phyloP scores from a whole-genome alignment of 108 stramenopile species.

The Cyclotella atomus region DNA sequence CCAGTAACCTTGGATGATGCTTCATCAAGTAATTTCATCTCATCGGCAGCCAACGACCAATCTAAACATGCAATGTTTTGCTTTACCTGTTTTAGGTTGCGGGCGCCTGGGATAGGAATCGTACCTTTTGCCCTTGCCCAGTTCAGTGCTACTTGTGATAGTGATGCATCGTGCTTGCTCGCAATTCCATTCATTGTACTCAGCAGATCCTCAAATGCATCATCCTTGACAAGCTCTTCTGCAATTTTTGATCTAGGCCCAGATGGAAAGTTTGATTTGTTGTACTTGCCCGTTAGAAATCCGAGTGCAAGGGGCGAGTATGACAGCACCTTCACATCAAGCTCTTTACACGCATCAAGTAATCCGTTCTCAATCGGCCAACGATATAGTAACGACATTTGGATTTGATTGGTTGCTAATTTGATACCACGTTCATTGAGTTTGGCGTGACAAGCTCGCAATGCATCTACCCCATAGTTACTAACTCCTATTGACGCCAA shows the following conservation, averaged over 20 bases:
- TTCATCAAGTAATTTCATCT: constrained; percentile 56
- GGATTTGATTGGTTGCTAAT: constrained; percentile 74
- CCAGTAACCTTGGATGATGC: constrained; percentile 52
- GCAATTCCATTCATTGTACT: constrained; percentile 52
- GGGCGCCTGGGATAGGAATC: constrained; percentile 76
- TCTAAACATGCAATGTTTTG: constrained; percentile 63
- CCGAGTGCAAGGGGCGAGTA: constrained; percentile 79
- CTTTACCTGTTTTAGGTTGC: constrained; percentile 60
- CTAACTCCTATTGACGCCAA: constrained; percentile 54
- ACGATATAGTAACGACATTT: constrained; percentile 64
- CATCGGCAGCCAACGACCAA: constrained; percentile 56
- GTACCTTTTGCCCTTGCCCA: constrained; percentile 70
- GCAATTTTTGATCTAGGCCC: constrained; percentile 67
- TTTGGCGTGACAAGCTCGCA: constrained; percentile 60
- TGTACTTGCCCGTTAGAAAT: constrained; percentile 72
- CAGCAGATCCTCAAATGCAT: constrained; percentile 40
- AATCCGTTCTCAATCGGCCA: constrained; percentile 68
- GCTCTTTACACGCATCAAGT: constrained; percentile 65
- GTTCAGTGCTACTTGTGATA: constrained; percentile 71
- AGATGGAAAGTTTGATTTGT: constrained; percentile 17
- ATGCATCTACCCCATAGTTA: constrained; percentile 77
- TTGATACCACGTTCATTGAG: constrained; percentile 67
- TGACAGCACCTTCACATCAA: constrained; percentile 64
- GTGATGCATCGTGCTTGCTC: constrained; percentile 38
- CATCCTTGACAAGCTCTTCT: constrained; percentile 45